Percentiles rank a stretch among this genome's conserved stretches.
Conservation (phyloP, 495 filamentous ascomycete species). For the Daldinia bambusicola region DNA sequence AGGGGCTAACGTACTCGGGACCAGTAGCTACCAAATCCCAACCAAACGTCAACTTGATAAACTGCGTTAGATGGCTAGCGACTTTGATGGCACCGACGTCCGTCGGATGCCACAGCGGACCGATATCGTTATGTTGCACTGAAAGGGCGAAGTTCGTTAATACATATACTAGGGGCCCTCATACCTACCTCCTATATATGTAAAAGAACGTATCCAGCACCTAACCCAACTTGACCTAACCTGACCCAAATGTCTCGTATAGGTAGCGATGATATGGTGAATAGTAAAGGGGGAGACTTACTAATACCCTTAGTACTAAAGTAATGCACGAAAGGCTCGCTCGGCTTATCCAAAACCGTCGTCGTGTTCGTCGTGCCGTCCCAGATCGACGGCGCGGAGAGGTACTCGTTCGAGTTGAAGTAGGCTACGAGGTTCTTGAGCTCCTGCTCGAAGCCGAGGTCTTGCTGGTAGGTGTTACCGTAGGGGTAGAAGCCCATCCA, state of each 20-base stretch:
- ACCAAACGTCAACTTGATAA: slow-evolving; percentile 60
- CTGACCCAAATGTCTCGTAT: too few relatives aligned
- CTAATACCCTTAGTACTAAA: slow-evolving; percentile 72
- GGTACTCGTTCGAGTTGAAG: slow-evolving; percentile 63
- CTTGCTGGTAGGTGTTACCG: slow-evolving; percentile 65
- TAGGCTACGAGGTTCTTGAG: slow-evolving; percentile 64
- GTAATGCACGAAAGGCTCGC: slow-evolving; percentile 69
- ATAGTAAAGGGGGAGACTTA: background rate
- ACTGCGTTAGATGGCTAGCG: slow-evolving; percentile 72
- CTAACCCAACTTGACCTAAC: too few relatives aligned
- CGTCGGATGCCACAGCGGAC: slow-evolving; percentile 70
- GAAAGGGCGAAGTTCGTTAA: background rate
- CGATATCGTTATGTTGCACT: slow-evolving; percentile 76
- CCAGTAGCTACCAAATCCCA: slow-evolving; percentile 71
- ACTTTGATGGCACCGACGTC: slow-evolving; percentile 76
- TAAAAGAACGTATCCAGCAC: background rate
- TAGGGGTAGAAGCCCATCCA: slow-evolving; percentile 67
- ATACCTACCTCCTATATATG: background rate
- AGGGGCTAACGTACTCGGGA: slow-evolving; percentile 57
- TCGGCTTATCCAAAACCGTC: slow-evolving; percentile 47
- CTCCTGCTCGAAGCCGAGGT: slow-evolving; percentile 62
- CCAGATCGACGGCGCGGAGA: slow-evolving; percentile 55
- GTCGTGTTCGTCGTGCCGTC: slow-evolving; percentile 57
- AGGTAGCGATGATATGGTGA: too few relatives aligned
- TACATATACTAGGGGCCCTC: background rate